Percentiles rank a stretch among this genome's conserved stretches.
phyloP scores from a whole-genome alignment of 2,329 filamentous ascomycete species.

The Ramichloridium luteum region DNA sequence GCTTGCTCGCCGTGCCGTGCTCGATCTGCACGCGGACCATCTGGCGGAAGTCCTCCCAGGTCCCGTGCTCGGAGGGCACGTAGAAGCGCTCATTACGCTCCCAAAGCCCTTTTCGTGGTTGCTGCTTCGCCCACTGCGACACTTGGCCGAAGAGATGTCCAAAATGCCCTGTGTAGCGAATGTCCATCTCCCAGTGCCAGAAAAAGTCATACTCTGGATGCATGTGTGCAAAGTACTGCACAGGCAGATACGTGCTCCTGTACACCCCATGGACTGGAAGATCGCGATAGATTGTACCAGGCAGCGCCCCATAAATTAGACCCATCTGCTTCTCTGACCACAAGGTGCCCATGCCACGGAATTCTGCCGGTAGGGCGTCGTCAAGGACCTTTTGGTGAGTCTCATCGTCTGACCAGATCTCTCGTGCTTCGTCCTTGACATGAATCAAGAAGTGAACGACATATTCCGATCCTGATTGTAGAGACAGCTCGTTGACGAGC shows the following conservation, averaged over 20 bases:
- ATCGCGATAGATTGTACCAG: constrained; percentile 40
- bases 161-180: constrained; percentile 80
- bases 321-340: constrained; percentile 44
- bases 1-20: constrained; percentile 36
- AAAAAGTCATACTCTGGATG: constrained; percentile 85
- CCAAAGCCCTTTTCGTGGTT: constrained; percentile 63
- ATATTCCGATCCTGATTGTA: constrained; percentile 72
- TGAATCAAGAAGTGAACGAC: constrained; percentile 73
- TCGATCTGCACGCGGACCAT: constrained; percentile 52
- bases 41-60: constrained; percentile 58
- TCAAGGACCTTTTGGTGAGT: constrained; percentile 56
- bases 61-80: constrained; percentile 56
- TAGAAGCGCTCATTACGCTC: constrained; percentile 68
- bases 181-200: constrained; percentile 95
- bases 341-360: constrained; percentile 40
- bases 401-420: constrained; percentile 68
- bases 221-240: constrained; percentile 81
- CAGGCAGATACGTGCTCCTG: constrained; percentile 78
- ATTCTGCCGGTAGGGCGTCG: constrained; percentile 36
- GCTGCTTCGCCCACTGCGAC: constrained; percentile 51
- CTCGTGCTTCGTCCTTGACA: constrained; percentile 64
- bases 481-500: constrained; percentile 63
- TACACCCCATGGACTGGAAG: constrained; percentile 57
- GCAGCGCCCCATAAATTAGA: constrained; percentile 39
- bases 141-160: constrained; percentile 65